Evolutionary conservation across 2,329 filamentous ascomycete species (phyloP), one percentile per base, ranked within the genome.

Genomic region (Metarhizium rileyi): DNA sequence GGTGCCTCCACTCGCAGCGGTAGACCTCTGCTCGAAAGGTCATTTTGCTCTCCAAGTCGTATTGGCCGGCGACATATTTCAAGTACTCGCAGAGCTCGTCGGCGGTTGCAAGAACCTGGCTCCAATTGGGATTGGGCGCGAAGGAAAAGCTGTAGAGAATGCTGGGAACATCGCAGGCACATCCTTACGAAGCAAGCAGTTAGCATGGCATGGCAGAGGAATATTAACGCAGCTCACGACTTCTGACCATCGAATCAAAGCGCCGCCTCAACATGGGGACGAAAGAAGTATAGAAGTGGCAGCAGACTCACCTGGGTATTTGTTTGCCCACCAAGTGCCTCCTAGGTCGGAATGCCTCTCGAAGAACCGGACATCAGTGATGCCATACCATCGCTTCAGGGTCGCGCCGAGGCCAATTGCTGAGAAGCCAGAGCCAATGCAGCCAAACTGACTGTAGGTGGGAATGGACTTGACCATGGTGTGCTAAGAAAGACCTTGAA

Each of bases 301-400:
- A 18, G 20, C 23, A 20, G 27, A 1, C 50, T 7, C 64, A 61
- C 76, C 76, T 9, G 77, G 81, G 61, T 85, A 85, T 28, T 71
- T 68, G 59, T 84, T 85, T 42, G 74, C 73, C 63, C 72, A 74
- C 82, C 82, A 86, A 1, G 81, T 84, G 7, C 82, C 82, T 28
- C 81, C 81, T 41, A 83, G 69, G 3, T 73, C 72, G 4, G 69
- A 64, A 52, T 79, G 69, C 12, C 76, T 69, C 23, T 85, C 82
- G 52, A 83, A 84, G 58, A 85, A 72, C 26, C 69, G 68, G 56
- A 84, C 73, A 52, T 83, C 78, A 53, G 75, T 73, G 48, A 80
- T 79, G 27, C 71, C 73, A 40, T 83, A 71, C 61, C 73, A 73
- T 18, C 77, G 66, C 56, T 80, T 77, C 47, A 85, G 61, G 23